Base-by-base conservation (phyloP, 2,329 filamentous ascomycete genomes). In the Sclerotinia nivalis region DNA sequence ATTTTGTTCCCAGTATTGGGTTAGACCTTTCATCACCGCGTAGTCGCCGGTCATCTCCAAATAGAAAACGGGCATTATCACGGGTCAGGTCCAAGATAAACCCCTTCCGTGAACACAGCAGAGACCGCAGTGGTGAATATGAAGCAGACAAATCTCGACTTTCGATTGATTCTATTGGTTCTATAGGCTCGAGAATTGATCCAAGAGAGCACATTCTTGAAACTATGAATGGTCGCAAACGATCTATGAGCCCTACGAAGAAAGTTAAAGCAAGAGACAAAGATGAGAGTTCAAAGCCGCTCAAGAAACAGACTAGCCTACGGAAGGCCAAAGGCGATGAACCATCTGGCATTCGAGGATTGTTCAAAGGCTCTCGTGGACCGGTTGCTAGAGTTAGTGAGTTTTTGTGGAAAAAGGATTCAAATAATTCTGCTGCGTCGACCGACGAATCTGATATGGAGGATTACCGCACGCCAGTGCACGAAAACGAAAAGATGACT, bases 321-420 rank as follows among this genome's bases (percentile, higher is more conserved):
- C 83, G 81, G 31, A 78, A 81, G 25, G 82, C 78, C 2, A 78
- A 75, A 69, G 73, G 76, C 34, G 83, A 85, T 52, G 82, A 86
- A 68, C 78, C 80, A 52, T 87, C 87, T 13, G 88, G 87, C 49
- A 83, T 93, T 12, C 87, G 89, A 55, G 88, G 90, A 9, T 89
- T 97, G 61, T 91, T 97, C 80, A 95, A 93, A 80, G 90, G 89
- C 3, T 87, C 88, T 64, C 85, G 91, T 69, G 88, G 83, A 71
- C 88, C 90, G 75, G 84, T 89, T 10, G 85, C 86, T 0, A 87
- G 86, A 75, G 84, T 90, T 47, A 86, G 87, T 22, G 87, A 88
- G 64, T 82, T 86, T 56, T 85, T 90, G 31, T 83, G 88, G 79
- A 86, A 84, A 73, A 87, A 85, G 75, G 88, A 90, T 45, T 76